Evolutionary conservation across 2,329 filamentous ascomycete genomes (phyloP).

Genomic region (Arthrobotrys sphaeroides): DNA sequence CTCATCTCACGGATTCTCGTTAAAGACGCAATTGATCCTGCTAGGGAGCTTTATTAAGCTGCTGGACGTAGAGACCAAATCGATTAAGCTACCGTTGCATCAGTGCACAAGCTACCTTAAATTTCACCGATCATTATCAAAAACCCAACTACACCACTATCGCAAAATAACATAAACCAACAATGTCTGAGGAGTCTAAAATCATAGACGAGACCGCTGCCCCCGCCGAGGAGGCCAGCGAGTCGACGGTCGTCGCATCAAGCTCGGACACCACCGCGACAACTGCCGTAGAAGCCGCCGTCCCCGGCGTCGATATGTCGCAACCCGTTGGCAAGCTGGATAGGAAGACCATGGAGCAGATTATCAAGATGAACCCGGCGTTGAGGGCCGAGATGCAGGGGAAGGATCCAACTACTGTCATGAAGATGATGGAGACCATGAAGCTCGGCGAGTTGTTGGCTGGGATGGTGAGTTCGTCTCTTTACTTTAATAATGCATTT

Average conservation of each 20-base stretch:
- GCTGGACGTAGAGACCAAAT: too few relatives aligned
- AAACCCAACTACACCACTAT: slow-evolving; percentile 16
- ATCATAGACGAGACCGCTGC: slow-evolving; percentile 66
- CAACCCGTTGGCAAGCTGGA: slow-evolving; percentile 54
- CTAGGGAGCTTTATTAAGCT: too few relatives aligned
- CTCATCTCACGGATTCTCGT: too few relatives aligned
- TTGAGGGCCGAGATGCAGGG: slow-evolving; percentile 78
- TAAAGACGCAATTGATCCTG: too few relatives aligned
- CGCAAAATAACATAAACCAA: slow-evolving; percentile 60
- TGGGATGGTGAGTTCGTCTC: slow-evolving; percentile 60
- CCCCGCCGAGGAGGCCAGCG: slow-evolving; percentile 63
- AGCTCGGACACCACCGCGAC: slow-evolving; percentile 59
- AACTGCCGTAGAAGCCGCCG: slow-evolving; percentile 58
- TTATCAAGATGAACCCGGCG: slow-evolving; percentile 68
- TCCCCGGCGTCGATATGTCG: slow-evolving; percentile 51
- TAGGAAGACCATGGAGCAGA: slow-evolving; percentile 57
- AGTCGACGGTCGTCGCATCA: slow-evolving; percentile 67
- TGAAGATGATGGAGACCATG: slow-evolving; percentile 66
- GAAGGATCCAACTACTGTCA: slow-evolving; percentile 70
- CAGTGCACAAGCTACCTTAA: too few relatives aligned
- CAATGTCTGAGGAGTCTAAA: slow-evolving; percentile 71
- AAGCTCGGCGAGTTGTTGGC: slow-evolving; percentile 65
- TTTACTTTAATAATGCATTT: slow-evolving; percentile 52
- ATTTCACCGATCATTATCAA: too few relatives aligned
- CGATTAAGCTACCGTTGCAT: too few relatives aligned